Base-by-base conservation (phyloP, 192 early-diverging fungal species). In the Lunasporangiospora selenospora region DNA sequence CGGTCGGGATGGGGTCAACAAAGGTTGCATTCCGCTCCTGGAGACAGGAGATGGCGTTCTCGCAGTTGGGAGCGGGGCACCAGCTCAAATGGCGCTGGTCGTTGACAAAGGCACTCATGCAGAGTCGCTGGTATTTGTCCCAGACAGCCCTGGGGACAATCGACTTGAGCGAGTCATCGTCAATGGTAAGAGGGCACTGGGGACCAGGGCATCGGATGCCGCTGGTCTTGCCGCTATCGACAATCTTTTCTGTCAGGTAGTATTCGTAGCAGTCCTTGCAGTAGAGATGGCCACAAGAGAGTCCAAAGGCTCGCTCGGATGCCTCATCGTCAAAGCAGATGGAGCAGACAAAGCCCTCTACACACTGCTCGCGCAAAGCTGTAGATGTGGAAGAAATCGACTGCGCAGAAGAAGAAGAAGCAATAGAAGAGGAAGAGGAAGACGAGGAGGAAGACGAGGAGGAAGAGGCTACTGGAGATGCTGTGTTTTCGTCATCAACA, bases 21-120 rank as follows among this genome's bases (percentile, higher is more conserved):
- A 91, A 79, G 29, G 86, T 77, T 26, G 88, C 76, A 30, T 62
- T 65, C 2, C 87, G 80, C 9, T 93, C n/a, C n/a, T n/a, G 84
- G 52, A 88, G 82, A 77, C 95, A 98, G 77, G 96, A 89, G 37
- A 98, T 66, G 16, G 91, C 94, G 71, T 89, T 93, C 70, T 92
- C 90, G 76, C 96, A 98, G 66, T 92, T 90, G 27, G 94, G 94
- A n/a, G 88, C 90, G 27, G 95, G 94, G 51, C 96, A 98, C 95
- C 95, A 98, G 40, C 84, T 75, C 36, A 94, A 67, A 37, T 78
- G 81, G 34, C 81, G 75, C 50, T 83, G 83, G 69, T 97, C 95
- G 63, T 94, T 92, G 26, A 98, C 95, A 80, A 87, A 98, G 16
- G 92, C 90, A 37, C 93, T 86, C n/a, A n/a, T n/a, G n/a, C n/a